A percentile compares a stretch with the other conserved stretches of the same genome.
Evolutionary conservation across 2,329 filamentous ascomycete genomes (phyloP).

Genomic region (Microsporum canis): DNA sequence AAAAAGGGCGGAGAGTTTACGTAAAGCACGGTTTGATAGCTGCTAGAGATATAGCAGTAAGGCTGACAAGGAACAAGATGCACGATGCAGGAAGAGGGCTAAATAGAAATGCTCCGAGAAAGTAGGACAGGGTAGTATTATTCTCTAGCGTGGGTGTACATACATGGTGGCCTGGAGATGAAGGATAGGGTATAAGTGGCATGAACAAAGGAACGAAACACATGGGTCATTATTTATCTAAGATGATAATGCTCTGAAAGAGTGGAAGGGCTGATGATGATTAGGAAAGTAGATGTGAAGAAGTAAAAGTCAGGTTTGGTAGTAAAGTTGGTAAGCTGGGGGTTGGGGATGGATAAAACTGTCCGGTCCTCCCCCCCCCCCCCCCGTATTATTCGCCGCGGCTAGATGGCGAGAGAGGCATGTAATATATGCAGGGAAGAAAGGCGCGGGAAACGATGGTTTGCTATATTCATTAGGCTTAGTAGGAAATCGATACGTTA

Average conservation of each 20-base stretch:
- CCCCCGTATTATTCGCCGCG: neutral
- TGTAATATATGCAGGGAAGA: neutral
- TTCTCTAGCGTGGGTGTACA: neutral
- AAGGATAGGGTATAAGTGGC: neutral
- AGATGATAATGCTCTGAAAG: constrained; percentile 2
- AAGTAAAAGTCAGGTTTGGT: neutral
- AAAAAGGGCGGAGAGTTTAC: neutral
- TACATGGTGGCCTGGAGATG: neutral
- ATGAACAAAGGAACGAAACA: neutral
- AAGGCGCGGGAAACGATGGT: neutral
- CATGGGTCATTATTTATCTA: constrained; percentile 5
- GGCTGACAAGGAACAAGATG: neutral
- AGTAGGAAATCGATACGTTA: neutral
- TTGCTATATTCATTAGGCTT: neutral
- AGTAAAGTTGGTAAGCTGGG: neutral
- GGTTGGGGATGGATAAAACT: neutral
- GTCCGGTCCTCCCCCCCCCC: neutral
- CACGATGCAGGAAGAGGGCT: neutral
- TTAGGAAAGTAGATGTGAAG: neutral
- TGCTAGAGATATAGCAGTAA: neutral
- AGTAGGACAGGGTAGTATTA: neutral
- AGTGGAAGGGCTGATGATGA: neutral
- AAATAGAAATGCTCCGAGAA: neutral
- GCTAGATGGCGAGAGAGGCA: neutral
- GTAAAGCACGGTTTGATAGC: neutral